Percentiles rank a stretch among this genome's conserved stretches.
Conservation (phyloP, 108 stramenopile species). For the Fragilaria radians region DNA sequence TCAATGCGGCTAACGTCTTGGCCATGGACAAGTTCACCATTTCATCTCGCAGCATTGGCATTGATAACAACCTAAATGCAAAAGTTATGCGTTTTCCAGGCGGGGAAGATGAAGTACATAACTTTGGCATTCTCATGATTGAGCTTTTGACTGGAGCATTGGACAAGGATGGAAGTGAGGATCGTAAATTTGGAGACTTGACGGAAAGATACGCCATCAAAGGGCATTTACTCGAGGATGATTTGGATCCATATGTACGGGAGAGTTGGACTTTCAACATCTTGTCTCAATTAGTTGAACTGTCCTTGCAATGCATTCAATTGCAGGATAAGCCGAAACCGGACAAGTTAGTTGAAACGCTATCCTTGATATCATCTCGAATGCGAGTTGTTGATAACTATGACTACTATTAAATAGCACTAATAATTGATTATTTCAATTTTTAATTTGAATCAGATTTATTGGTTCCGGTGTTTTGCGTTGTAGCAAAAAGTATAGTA, state of each 20-base stretch:
- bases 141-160: background rate
- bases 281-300: background rate
- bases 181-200: background rate
- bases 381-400: background rate
- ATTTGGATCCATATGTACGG: background rate
- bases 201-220: background rate
- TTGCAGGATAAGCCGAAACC: background rate
- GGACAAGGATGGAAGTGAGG: background rate
- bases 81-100: background rate
- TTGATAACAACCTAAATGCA: background rate
- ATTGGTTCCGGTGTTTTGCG: too few species aligned
- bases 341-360: background rate
- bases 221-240: background rate
- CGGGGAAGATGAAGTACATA: background rate
- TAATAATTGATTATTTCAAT: background rate
- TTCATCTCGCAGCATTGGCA: background rate
- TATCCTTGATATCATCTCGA: background rate
- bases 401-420: background rate
- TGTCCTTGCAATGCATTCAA: background rate
- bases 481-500: too few species aligned
- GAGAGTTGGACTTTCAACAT: slow-evolving; percentile 1
- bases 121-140: background rate
- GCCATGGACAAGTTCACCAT: background rate
- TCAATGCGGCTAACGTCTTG: background rate
- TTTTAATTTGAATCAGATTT: background rate